Evolutionary conservation across 192 early-diverging fungal genomes (phyloP).

Genomic region (Coemansia sp.): DNA sequence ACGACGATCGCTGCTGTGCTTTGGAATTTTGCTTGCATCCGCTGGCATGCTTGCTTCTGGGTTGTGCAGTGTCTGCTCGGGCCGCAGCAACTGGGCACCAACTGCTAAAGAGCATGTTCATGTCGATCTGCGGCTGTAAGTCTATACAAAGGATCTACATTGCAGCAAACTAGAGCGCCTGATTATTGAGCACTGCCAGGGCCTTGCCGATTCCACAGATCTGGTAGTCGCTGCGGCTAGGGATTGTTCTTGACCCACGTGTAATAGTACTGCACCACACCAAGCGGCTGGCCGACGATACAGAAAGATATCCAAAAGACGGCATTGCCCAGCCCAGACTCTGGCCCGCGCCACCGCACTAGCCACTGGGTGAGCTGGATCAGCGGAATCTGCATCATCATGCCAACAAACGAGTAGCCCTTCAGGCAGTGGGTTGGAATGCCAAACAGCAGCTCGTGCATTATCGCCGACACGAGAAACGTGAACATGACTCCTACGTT

Average conservation of each 20-base stretch:
- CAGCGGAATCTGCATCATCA: constrained; percentile 75
- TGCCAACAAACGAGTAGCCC: constrained; percentile 80
- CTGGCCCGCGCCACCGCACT: constrained; percentile 67
- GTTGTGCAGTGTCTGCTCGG: neutral
- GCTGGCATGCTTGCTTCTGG: neutral
- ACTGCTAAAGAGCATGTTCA: neutral
- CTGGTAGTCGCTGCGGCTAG: neutral
- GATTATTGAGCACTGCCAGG: neutral
- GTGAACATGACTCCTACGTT: constrained; percentile 61
- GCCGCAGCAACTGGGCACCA: neutral
- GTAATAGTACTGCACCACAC: constrained; percentile 72
- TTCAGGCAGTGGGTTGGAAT: constrained; percentile 76
- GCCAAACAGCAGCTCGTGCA: constrained; percentile 86
- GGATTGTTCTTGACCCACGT: constrained; percentile 59
- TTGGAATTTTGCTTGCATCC: neutral
- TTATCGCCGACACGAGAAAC: constrained; percentile 78
- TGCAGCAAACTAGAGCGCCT: neutral
- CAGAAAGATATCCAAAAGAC: constrained; percentile 83
- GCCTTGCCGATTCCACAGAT: neutral
- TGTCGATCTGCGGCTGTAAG: neutral
- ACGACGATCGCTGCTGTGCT: neutral
- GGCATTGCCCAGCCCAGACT: constrained; percentile 69
- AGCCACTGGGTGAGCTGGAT: constrained; percentile 67
- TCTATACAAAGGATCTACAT: neutral
- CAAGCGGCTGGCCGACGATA: constrained; percentile 75